Percentiles rank a stretch among this genome's conserved stretches.
Evolutionary conservation across 1,284 basidiomycete genomes (phyloP).

Genomic region (Melampsora americana): DNA sequence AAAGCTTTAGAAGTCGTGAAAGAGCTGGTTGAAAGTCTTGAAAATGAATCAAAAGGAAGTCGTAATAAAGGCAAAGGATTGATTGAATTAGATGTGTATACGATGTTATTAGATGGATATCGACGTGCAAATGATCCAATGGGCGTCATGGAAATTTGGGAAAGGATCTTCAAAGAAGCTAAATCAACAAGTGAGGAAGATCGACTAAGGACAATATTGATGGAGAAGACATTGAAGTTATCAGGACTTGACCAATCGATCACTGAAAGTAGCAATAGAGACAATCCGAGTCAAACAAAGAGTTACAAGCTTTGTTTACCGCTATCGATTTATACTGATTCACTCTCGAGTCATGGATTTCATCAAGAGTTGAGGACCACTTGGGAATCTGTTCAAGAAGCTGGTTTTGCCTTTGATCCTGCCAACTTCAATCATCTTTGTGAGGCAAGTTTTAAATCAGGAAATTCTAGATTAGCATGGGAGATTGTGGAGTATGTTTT

Average conservation of each 20-base stretch:
- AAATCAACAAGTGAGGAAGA: slow-evolving; percentile 28
- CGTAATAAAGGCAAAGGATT: slow-evolving; percentile 58
- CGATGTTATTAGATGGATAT: slow-evolving; percentile 72
- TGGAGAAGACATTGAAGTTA: slow-evolving; percentile 44
- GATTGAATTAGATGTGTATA: slow-evolving; percentile 64
- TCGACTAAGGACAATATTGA: slow-evolving; percentile 26
- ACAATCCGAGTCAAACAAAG: slow-evolving; percentile 46
- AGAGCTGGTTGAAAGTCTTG: slow-evolving; percentile 58
- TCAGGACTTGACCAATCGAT: background rate
- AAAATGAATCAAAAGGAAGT: slow-evolving; percentile 7
- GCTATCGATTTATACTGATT: slow-evolving; percentile 78
- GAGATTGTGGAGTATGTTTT: slow-evolving; percentile 34
- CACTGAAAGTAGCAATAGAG: background rate
- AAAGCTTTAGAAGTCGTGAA: slow-evolving; percentile 64
- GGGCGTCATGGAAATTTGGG: slow-evolving; percentile 67
- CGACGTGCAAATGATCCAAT: slow-evolving; percentile 64
- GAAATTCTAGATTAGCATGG: slow-evolving; percentile 36
- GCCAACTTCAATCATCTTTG: slow-evolving; percentile 89
- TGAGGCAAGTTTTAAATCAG: slow-evolving; percentile 67
- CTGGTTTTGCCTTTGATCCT: slow-evolving; percentile 80
- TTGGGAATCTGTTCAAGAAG: slow-evolving; percentile 66
- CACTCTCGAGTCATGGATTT: slow-evolving; percentile 65
- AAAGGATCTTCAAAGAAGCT: slow-evolving; percentile 64
- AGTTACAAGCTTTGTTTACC: slow-evolving; percentile 70
- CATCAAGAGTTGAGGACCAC: slow-evolving; percentile 65